These are phyloP conservation scores for Wickerhamomyces chaumierensis DNA, from an alignment of 805 yeast genomes.

Conservation along the genomic window DNA sequence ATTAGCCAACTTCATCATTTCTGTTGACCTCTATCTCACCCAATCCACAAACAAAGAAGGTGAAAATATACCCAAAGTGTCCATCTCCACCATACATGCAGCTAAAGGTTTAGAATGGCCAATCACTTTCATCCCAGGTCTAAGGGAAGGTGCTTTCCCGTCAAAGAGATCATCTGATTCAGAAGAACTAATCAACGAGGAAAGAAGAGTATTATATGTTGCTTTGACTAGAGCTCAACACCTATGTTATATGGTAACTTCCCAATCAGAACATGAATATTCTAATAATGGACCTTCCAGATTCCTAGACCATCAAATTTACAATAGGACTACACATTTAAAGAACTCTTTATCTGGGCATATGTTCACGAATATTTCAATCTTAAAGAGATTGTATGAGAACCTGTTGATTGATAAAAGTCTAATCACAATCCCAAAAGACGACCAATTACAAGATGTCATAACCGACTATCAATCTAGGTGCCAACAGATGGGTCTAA, in stretches of 20 bases:
- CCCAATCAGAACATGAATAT: constrained; percentile 9
- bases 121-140: constrained; percentile 70
- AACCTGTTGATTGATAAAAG: no score
- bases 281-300: constrained; percentile 4
- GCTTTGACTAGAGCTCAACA: constrained; percentile 77
- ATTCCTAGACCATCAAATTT: constrained; percentile 8
- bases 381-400: no score
- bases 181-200: constrained; percentile 45
- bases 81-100: constrained; percentile 78
- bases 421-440: no score
- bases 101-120: constrained; percentile 97
- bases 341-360: no score
- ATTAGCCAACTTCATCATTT: constrained; percentile 23
- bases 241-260: constrained; percentile 29
- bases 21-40: constrained; percentile 24
- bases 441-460: no score
- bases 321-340: background rate
- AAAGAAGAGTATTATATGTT: constrained; percentile 76
- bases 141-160: constrained; percentile 59
- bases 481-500: no score
- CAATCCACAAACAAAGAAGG: constrained; percentile 13
- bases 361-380: no score
- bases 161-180: constrained; percentile 32
- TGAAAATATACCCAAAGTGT: constrained; percentile 23
- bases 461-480: no score